Conservation (phyloP, 345 rosid species). For the Diplotaxis tenuifolia region DNA sequence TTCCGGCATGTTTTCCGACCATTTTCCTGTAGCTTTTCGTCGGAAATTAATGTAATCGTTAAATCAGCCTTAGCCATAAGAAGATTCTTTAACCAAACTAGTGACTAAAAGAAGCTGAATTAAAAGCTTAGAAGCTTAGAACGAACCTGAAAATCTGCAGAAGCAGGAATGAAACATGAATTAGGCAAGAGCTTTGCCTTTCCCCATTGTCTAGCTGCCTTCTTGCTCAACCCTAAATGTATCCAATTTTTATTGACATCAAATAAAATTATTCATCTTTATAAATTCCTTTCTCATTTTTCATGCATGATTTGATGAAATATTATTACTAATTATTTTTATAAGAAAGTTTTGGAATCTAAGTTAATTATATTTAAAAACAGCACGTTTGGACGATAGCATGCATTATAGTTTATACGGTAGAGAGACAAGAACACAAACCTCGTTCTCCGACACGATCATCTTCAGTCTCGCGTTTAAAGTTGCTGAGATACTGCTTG, state of each 20-base stretch:
- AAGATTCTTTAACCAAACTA: not conserved
- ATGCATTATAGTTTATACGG: not conserved
- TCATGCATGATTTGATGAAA: not conserved
- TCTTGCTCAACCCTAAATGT: constrained; percentile 20
- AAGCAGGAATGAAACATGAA: constrained; percentile 21
- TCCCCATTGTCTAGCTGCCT: constrained; percentile 41
- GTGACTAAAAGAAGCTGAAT: not conserved
- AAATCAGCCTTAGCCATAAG: not conserved
- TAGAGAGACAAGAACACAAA: not conserved
- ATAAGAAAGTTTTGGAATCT: not conserved
- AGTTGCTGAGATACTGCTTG: constrained; percentile 42
- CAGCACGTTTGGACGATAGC: not conserved
- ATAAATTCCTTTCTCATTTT: not conserved
- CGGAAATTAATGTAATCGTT: not conserved
- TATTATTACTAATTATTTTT: not conserved
- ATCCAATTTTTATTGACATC: not conserved
- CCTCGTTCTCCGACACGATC: constrained; percentile 34
- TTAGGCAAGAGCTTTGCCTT: constrained; percentile 37
- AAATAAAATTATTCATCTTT: not conserved
- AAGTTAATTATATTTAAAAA: constrained; percentile 4
- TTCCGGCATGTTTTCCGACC: not conserved
- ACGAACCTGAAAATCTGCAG: constrained; percentile 33
- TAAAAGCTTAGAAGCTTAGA: not conserved
- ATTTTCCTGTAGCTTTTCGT: not conserved
- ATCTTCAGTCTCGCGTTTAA: constrained; percentile 54